These are phyloP conservation scores for Phalaenopsis hybrid DNA, from an alignment of 116 monocot genomes.

Conservation along the genomic window DNA sequence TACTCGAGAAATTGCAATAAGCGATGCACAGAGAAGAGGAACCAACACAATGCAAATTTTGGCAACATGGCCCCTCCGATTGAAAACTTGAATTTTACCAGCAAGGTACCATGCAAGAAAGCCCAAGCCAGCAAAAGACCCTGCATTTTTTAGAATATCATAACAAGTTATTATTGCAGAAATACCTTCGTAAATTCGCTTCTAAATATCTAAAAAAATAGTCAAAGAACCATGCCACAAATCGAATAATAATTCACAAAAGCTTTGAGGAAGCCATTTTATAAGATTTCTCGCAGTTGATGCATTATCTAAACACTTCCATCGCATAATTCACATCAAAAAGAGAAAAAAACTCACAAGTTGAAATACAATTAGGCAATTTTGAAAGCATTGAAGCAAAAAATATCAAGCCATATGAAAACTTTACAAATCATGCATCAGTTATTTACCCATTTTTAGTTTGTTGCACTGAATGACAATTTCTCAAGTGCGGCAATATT, in stretches of 20 bases:
- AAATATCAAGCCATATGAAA: neutral
- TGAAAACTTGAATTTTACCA: slow-evolving; percentile 46
- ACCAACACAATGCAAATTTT: slow-evolving; percentile 55
- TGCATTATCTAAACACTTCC: too few relatives aligned
- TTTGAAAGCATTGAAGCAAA: neutral
- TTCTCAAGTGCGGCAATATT: neutral
- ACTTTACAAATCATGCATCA: neutral
- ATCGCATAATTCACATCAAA: too few relatives aligned
- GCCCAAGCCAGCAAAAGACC: slow-evolving; percentile 51
- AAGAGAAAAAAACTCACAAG: too few relatives aligned
- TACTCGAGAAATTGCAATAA: slow-evolving; percentile 53
- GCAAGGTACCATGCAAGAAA: slow-evolving; percentile 56
- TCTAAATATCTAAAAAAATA: too few relatives aligned
- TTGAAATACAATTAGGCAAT: too few relatives aligned
- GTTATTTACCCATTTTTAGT: neutral
- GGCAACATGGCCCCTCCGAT: slow-evolving; percentile 43
- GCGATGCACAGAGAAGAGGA: slow-evolving; percentile 41
- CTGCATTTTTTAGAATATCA: slow-evolving; percentile 13
- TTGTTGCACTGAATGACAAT: neutral
- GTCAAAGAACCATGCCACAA: too few relatives aligned
- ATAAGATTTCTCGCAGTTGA: too few relatives aligned
- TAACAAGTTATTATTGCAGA: too few relatives aligned
- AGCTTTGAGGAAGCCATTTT: too few relatives aligned
- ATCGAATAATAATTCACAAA: too few relatives aligned
- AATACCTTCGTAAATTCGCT: too few relatives aligned